These are phyloP conservation scores for Aspergillus campestris DNA, from an alignment of 495 filamentous ascomycete genomes.

Conservation along the genomic window DNA sequence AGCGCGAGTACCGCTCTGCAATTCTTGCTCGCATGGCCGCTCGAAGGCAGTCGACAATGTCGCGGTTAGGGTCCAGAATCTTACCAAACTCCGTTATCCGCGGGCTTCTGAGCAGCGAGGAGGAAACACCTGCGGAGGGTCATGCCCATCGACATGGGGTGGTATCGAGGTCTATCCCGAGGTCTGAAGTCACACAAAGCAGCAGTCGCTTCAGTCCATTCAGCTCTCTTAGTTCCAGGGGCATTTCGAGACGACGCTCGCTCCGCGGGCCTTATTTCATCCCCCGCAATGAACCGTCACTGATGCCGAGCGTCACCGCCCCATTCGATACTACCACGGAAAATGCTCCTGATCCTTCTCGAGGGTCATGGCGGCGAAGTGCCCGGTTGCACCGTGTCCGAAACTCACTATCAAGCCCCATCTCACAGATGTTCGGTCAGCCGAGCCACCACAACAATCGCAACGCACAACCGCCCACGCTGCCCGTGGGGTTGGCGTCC, in stretches of 20 bases:
- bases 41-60: constrained; percentile 43
- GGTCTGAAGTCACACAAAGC: constrained; percentile 29
- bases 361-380: constrained; percentile 36
- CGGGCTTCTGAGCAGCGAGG: constrained; percentile 35
- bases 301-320: constrained; percentile 18
- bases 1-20: constrained; percentile 27
- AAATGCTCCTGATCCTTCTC: constrained; percentile 20
- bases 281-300: constrained; percentile 26
- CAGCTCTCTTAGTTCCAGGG: constrained; percentile 29
- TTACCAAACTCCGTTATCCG: constrained; percentile 42
- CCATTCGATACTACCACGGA: constrained; percentile 19
- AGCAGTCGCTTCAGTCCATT: constrained; percentile 38
- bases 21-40: constrained; percentile 36
- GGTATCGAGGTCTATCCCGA: constrained; percentile 30
- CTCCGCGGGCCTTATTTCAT: constrained; percentile 30
- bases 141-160: constrained; percentile 42
- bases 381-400: constrained; percentile 35
- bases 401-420: constrained; percentile 36
- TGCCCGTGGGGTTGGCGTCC: constrained; percentile 10
- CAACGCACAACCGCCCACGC: constrained; percentile 11
- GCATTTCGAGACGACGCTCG: constrained; percentile 32
- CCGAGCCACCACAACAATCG: constrained; percentile 12
- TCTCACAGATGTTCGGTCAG: constrained; percentile 40
- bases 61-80: constrained; percentile 41
- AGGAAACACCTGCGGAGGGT: constrained; percentile 42